A percentile compares a stretch with the other conserved stretches of the same genome.
Evolutionary conservation across 345 rosid genomes (phyloP).

Genomic region (Citrus australasica): DNA sequence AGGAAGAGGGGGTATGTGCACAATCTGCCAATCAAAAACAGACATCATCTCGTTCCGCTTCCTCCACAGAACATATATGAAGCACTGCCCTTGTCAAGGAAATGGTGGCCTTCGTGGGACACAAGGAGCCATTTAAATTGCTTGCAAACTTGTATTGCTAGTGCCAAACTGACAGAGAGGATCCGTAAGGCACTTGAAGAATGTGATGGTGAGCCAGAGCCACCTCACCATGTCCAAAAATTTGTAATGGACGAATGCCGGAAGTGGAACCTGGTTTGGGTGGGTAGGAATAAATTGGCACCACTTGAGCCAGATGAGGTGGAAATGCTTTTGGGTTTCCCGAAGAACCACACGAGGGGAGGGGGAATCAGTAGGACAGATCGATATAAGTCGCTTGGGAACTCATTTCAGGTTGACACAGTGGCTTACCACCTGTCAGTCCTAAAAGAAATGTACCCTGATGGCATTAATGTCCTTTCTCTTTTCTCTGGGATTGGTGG

Average conservation of each 20-base stretch:
- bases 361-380: constrained; percentile 90
- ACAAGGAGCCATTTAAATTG: constrained; percentile 73
- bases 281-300: constrained; percentile 81
- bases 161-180: constrained; percentile 73
- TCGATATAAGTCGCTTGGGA: constrained; percentile 82
- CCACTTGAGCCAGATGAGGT: constrained; percentile 91
- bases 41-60: constrained; percentile 69
- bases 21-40: constrained; percentile 63
- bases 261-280: constrained; percentile 95
- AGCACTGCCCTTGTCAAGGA: constrained; percentile 67
- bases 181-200: constrained; percentile 60
- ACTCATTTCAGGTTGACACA: constrained; percentile 95
- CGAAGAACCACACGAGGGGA: constrained; percentile 87
- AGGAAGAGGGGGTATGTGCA: constrained; percentile 90
- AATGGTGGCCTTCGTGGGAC: constrained; percentile 97
- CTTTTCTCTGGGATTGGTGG: constrained; percentile 97
- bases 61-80: constrained; percentile 65
- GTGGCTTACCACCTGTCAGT: constrained; percentile 88
- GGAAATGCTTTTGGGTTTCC: constrained; percentile 87
- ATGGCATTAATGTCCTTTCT: constrained; percentile 68
- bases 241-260: constrained; percentile 64
- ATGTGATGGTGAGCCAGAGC: constrained; percentile 59
- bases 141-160: constrained; percentile 58
- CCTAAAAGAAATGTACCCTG: constrained; percentile 55
- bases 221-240: constrained; percentile 45